Base-by-base conservation (phyloP, 2,329 filamentous ascomycete genomes). In the Thielaviopsis musarum region DNA sequence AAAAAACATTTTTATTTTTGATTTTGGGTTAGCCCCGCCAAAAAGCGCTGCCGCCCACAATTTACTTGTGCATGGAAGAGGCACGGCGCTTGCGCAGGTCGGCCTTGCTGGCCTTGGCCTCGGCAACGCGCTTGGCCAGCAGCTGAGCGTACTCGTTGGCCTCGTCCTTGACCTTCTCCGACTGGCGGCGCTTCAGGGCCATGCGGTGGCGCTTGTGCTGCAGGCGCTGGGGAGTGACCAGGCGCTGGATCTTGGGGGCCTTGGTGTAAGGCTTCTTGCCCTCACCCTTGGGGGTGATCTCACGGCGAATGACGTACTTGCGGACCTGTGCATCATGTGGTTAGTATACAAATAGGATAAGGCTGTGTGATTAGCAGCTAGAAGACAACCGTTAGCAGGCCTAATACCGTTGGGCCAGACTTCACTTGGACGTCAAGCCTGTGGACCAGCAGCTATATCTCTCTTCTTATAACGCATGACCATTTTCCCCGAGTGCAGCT, bases 271-370 rank as follows among this genome's bases (percentile, higher is more conserved):
- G 78, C 80, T 88, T 87, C 81, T 93, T 94, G 79, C 90, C 91
- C 83, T 97, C 93, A 73, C 85, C 87, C 87, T 95, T 95, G 74
- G 89, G 88, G 80, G 90, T 84, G 71, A 98, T 85, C 77, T 97
- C 93, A 76, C 93, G 93, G 75, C 93, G 93, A 73, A 98, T 97
- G 77, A 98, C 93, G 81, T 95, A 98, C 82, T 97, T 96, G 82
- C 93, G 91, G 78, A 93, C 87, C 87, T 91, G 80, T 69, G 34
- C 41, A 54, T 53, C n/a, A 21, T 10, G 22, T 48, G 45, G 54
- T 62, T 62, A 62, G 57, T 59, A 62, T 59, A 5, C 38, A 54
- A 38, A 30, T 41, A 41, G 15, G 26, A 17, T 1, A 51, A 22
- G 19, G 4, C 53, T 55, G n/a, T 38, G 30, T 60, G 65, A 69